Evolutionary conservation across 805 yeast species (phyloP), one percentile per base, ranked within the genome.

Genomic region (Ogataea haglerorum): DNA sequence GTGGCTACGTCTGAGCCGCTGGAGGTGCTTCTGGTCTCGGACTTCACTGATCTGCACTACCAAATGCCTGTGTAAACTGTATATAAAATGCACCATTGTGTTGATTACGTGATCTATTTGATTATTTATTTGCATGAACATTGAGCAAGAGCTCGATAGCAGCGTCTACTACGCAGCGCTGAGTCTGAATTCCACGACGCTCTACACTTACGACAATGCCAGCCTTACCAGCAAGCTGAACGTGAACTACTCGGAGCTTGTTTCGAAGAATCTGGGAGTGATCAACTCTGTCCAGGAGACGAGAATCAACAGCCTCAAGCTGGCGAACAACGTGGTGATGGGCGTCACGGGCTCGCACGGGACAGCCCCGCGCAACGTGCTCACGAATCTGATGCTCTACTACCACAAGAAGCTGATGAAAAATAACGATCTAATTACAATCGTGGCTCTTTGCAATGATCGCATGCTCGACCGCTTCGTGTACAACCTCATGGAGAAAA

Each of bases 1-100:
- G 19, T 33, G 4, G 6, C 17, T 8, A 16, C 34, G 3, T n/a
- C 27, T 0, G 53, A 55, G 22, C 61, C 64, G 2, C 61, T 80
- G 10, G 61, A 65, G 14, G 67, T 85, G 12, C 34, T 74, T 31
- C 64, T 76, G 45, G 68, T 85, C 14, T 82, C 79, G 57, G 95
- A 85, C 60, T 87, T 85, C 3, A 65, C 82, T 48, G 82, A 78
- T 44, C 60, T 85, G 10, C 43, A 50, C 22, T 60, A 60, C 33
- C 40, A 37, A 32, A 13, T 22, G 10, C 31, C 33, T 9, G 35
- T 44, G 25, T 33, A 36, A 32, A 19, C 2, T 19, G 21, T 19
- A 19, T 7, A 19, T 19, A 19, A 7, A 18, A 19, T 19, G 21
- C 9, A 19, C 21, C 7, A 12, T 7, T 10, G 12, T 24, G 10